Conservation (phyloP, 2,329 filamentous ascomycete genomes). For the Thelonectria blattea region DNA sequence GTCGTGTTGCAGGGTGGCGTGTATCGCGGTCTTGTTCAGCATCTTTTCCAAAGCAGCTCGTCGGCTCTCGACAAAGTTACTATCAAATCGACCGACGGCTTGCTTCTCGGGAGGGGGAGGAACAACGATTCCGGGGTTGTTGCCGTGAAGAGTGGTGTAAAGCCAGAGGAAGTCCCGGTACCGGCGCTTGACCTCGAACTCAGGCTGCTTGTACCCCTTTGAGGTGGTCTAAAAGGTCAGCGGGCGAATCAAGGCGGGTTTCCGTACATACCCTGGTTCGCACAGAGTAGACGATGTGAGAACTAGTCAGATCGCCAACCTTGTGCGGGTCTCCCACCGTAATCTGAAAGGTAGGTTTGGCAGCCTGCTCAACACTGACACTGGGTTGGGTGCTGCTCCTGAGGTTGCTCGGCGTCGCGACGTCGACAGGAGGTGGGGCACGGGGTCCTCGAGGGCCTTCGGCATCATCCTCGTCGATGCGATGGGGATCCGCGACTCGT, state of each 20-base stretch:
- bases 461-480: conserved; percentile 74
- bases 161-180: conserved; percentile 98
- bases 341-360: conserved; percentile 90
- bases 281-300: conserved; percentile 97
- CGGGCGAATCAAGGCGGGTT: not conserved
- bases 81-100: conserved; percentile 93
- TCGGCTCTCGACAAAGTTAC: conserved; percentile 93
- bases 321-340: conserved; percentile 96
- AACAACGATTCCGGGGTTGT: conserved; percentile 93
- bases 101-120: conserved; percentile 98
- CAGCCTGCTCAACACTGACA: conserved; percentile 89
- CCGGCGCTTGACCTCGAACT: conserved; percentile 91
- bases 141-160: conserved; percentile 91
- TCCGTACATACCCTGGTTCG: conserved; percentile 74
- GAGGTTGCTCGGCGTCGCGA: conserved; percentile 58
- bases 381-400: conserved; percentile 70
- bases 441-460: conserved; percentile 60
- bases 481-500: conserved; percentile 63
- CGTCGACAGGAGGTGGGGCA: conserved; percentile 69
- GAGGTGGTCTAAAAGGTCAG: conserved; percentile 74
- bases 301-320: conserved; percentile 94
- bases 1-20: conserved; percentile 91
- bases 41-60: conserved; percentile 94
- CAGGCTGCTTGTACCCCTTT: conserved; percentile 90
- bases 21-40: conserved; percentile 92